Percentiles rank a stretch among this genome's conserved stretches.
Conservation (phyloP, 805 yeast species). For the Candida ascalaphidarum region DNA sequence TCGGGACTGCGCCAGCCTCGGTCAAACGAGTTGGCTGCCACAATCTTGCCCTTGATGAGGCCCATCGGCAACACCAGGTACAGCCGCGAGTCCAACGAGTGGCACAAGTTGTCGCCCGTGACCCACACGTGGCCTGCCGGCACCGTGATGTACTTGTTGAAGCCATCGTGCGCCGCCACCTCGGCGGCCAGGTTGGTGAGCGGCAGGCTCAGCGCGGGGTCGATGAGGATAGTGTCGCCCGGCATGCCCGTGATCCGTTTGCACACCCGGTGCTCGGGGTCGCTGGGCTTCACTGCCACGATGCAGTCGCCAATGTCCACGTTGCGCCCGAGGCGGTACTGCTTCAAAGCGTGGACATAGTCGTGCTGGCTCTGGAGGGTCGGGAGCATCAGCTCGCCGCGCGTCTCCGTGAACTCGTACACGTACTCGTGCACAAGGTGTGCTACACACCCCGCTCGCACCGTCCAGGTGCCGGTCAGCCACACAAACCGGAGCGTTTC, state of each 20-base stretch:
- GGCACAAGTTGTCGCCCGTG: conserved; percentile 88
- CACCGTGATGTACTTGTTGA: conserved; percentile 56
- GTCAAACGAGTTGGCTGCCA: conserved; percentile 53
- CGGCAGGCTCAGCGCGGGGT: conserved; percentile 58
- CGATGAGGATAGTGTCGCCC: conserved; percentile 75
- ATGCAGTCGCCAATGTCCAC: conserved; percentile 77
- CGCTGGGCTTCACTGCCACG: conserved; percentile 85
- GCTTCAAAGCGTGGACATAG: conserved; percentile 69
- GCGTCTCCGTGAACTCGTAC: conserved; percentile 71
- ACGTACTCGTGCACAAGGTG: conserved; percentile 63
- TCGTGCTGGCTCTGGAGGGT: conserved; percentile 70
- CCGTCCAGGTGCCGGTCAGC: conserved; percentile 38
- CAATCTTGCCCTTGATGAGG: conserved; percentile 76
- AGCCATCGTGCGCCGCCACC: conserved; percentile 27
- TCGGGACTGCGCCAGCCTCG: conserved; percentile 34
- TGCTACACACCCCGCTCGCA: conserved; percentile 52
- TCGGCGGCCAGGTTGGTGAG: conserved; percentile 24
- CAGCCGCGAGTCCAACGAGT: conserved; percentile 81
- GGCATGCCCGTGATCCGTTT: conserved; percentile 95
- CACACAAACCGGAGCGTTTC: conserved; percentile 19
- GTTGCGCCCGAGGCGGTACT: conserved; percentile 53
- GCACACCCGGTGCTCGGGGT: conserved; percentile 78
- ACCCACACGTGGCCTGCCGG: conserved; percentile 97
- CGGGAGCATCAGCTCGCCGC: conserved; percentile 95
- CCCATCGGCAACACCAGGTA: conserved; percentile 90